Base-by-base conservation (phyloP, 2,329 filamentous ascomycete species). In the Beauveria pseudobassiana region DNA sequence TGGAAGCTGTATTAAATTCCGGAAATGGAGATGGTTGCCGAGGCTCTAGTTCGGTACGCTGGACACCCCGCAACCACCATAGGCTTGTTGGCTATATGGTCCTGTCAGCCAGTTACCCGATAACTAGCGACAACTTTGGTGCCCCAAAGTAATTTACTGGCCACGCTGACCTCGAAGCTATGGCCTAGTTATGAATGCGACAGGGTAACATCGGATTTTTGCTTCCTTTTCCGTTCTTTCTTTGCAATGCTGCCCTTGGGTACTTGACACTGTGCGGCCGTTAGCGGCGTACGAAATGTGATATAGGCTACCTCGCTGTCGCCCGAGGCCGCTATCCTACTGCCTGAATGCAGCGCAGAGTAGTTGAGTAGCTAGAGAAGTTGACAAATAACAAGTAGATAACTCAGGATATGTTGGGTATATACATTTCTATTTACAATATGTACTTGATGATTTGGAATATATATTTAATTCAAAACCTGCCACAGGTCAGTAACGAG, bases 341-440 rank as follows among this genome's bases (percentile, higher is more conserved):
- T 34, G 30, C 30, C 30, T 3, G 10, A 12, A 34, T 5, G 20
- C 18, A 20, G 1, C 45, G 20, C 45, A 18, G n/a, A 22, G 7
- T 48, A 3, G 12, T 5, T 22, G n/a, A 22, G 7, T 48, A 3
- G 12, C 12, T 22, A 8, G 0, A 24, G 3, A 24, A 16, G 6
- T 16, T 30, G 16, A 50, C 48, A 16, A 50, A 30, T n/a, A 3
- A 16, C 14, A 20, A 48, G 16, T 8, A 18, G 8, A 2, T 9
- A 7, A 5, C 2, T 30, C 12, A n/a, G 10, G 14, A 14, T 28
- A 8, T 24, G 54, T 24, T 49, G 2, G 24, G n/a, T 30, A 59
- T 59, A 43, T 59, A 59, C 42, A 60, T 26, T 48, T 28, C 20
- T 12, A 60, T 46, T 48, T 48, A 28, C 45, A 54, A 54, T 60